Base-by-base conservation (phyloP, 2,329 filamentous ascomycete species). In the Calonectria leucothoes region DNA sequence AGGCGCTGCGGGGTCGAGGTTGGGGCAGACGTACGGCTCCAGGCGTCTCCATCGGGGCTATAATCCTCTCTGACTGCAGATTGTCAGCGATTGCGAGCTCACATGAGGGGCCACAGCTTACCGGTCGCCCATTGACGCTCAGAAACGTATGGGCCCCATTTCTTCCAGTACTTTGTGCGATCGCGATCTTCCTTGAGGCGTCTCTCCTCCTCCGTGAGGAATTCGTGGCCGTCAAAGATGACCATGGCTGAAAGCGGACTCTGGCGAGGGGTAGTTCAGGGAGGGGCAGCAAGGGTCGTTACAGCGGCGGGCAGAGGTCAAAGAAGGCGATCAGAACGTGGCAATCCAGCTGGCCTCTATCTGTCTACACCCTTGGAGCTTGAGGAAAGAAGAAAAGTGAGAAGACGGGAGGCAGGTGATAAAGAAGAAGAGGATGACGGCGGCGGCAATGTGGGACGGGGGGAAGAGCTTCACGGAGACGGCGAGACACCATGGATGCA, bases 81-180 rank as follows among this genome's bases (percentile, higher is more conserved):
- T 42, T 52, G 76, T 81, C 72, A 84, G 82, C 76, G 72, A 64
- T 75, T 75, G 73, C 23, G 57, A 69, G 65, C 42, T 66, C 72
- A 73, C 64, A 42, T 49, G 29, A 52, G 48, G 49, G 15, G 42
- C 31, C 55, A 69, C 74, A 71, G 81, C 91, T 83, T 87, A 94
- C 94, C 95, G 78, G 95, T 98, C 71, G 96, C 95, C 96, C 96
- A 98, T 88, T 98, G 96, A 82, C 96, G 90, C 88, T 98, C 96
- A 69, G 96, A 92, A 80, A 98, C 93, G 82, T 98, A 98, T 29
- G 96, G 93, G 69, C 96, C 96, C 95, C 96, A 98, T 92, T 94
- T 95, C 91, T 98, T 98, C 96, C 96, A 98, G 88, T 98, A 98
- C 84, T 95, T 96, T 77, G 87, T 91, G 76, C 93, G 93, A 77